Percentiles rank a stretch among this genome's conserved stretches.
Evolutionary conservation across 306 rosid species (phyloP).

Genomic region (Rosa persica): DNA sequence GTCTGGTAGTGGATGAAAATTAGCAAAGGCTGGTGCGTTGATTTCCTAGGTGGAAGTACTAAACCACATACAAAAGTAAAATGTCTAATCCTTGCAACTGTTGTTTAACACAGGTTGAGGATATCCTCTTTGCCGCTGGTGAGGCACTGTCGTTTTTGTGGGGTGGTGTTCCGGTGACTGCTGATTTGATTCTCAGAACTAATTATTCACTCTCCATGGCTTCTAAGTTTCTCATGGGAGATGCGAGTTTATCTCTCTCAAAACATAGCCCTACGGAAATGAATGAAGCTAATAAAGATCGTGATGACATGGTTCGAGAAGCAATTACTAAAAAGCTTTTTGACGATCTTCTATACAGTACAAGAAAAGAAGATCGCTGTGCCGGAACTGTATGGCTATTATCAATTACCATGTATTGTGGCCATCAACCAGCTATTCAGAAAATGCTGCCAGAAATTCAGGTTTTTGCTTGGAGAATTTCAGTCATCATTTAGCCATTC

Average conservation of each 20-base stretch:
- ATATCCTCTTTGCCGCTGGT: conserved; percentile 92
- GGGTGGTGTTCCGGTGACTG: conserved; percentile 94
- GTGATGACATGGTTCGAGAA: conserved; percentile 64
- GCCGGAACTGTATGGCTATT: conserved; percentile 94
- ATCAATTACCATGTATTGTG: conserved; percentile 88
- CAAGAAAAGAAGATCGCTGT: conserved; percentile 97
- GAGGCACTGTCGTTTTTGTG: conserved; percentile 95
- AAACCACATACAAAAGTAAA: background rate
- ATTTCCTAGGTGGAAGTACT: background rate
- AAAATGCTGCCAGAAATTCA: conserved; percentile 94
- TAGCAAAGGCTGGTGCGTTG: background rate
- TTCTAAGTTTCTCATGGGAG: conserved; percentile 90
- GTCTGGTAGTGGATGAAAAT: conserved; percentile 5
- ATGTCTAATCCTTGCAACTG: conserved; percentile 20
- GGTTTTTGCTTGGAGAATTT: conserved; percentile 42
- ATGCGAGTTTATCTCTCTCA: conserved; percentile 53
- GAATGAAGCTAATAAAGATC: conserved; percentile 45
- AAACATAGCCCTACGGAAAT: conserved; percentile 35
- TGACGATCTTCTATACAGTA: conserved; percentile 80
- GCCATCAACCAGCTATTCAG: conserved; percentile 73
- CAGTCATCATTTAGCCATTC: background rate
- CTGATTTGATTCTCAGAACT: conserved; percentile 85
- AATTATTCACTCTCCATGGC: conserved; percentile 87
- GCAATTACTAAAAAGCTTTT: conserved; percentile 78
- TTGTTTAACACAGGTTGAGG: conserved; percentile 73